Conservation (phyloP, 176 grass and related monocot species). For the Tillandsia leiboldiana region DNA sequence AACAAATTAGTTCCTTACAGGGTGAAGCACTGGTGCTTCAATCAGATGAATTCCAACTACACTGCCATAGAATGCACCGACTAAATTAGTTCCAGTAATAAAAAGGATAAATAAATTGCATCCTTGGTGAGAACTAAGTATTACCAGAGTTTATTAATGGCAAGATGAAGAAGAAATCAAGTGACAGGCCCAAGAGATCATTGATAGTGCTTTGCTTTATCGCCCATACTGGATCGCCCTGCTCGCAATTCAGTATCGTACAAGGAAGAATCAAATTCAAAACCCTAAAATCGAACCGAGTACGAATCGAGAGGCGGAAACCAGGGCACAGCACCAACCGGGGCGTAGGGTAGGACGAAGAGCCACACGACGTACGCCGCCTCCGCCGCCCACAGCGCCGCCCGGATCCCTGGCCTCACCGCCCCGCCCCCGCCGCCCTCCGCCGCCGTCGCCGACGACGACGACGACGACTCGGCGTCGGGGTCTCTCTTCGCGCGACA, state of each 20-base stretch:
- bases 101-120: background rate
- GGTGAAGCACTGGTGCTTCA: conserved; percentile 70
- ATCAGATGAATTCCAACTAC: conserved; percentile 65
- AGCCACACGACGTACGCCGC: conserved; percentile 80
- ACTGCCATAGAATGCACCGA: conserved; percentile 33
- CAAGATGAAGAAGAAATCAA: conserved; percentile 90
- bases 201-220: conserved; percentile 55
- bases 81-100: conserved; percentile 15
- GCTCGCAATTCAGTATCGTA: background rate
- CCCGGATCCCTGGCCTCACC: conserved; percentile 22
- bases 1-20: conserved; percentile 37
- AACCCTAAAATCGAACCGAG: background rate
- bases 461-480: background rate
- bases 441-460: conserved; percentile 7
- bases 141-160: conserved; percentile 66
- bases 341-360: conserved; percentile 85
- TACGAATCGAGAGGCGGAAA: background rate
- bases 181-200: conserved; percentile 63
- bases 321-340: conserved; percentile 24
- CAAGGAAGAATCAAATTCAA: background rate
- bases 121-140: background rate
- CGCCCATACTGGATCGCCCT: conserved; percentile 79
- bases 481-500: conserved; percentile 29
- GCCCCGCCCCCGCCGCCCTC: background rate
- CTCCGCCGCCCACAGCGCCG: conserved; percentile 51